Evolutionary conservation across 2,329 filamentous ascomycete species (phyloP).

Genomic region (Microsporum audouinii): DNA sequence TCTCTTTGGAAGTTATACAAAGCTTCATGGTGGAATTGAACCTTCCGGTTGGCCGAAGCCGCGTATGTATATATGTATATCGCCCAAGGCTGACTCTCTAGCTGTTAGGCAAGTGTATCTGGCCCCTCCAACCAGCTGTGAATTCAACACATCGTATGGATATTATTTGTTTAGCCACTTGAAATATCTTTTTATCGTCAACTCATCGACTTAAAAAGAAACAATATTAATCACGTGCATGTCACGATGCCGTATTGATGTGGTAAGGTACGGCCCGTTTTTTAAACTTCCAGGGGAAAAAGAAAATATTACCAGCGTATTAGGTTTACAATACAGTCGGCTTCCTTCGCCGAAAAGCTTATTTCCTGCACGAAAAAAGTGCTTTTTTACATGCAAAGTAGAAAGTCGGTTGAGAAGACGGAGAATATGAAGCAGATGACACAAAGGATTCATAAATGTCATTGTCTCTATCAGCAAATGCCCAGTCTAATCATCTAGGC

Average conservation of each 20-base stretch:
- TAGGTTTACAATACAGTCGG: background rate
- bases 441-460: background rate
- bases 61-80: no score
- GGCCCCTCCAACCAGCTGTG: no score
- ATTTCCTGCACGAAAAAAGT: background rate
- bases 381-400: background rate
- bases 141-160: no score
- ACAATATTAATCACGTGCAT: background rate
- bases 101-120: no score
- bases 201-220: background rate
- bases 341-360: background rate
- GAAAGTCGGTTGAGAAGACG: background rate
- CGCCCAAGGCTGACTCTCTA: no score
- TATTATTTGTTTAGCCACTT: no score
- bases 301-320: background rate
- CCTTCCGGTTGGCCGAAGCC: background rate
- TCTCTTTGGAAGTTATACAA: background rate
- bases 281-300: background rate
- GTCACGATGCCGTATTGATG: background rate
- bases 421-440: background rate
- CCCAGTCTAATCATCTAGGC: background rate
- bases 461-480: background rate
- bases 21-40: background rate
- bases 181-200: background rate
- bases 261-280: background rate